Conservation (phyloP, 2,329 filamentous ascomycete genomes). For the Aspergillus aculeatinus region DNA sequence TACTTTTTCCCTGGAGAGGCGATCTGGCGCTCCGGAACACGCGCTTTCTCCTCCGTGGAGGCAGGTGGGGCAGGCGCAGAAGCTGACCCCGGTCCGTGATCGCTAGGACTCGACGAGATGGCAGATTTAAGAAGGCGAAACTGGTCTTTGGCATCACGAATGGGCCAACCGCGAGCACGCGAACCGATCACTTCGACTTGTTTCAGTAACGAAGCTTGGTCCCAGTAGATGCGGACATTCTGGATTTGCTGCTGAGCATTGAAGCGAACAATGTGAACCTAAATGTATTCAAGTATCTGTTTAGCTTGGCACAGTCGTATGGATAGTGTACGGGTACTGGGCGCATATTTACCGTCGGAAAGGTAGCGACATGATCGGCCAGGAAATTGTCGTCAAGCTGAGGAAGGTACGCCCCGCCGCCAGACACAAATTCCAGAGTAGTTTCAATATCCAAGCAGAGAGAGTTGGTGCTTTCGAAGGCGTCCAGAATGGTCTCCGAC, state of each 20-base stretch:
- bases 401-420: constrained; percentile 84
- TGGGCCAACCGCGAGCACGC: constrained; percentile 90
- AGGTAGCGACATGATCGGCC: constrained; percentile 72
- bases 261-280: constrained; percentile 89
- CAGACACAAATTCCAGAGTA: constrained; percentile 73
- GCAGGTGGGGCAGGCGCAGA: constrained; percentile 9
- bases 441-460: constrained; percentile 79
- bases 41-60: constrained; percentile 4
- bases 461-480: constrained; percentile 68
- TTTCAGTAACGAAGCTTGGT: constrained; percentile 89
- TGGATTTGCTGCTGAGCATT: constrained; percentile 73
- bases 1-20: constrained; percentile 42
- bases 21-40: constrained; percentile 11
- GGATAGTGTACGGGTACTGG: background rate
- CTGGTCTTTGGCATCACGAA: constrained; percentile 83
- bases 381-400: constrained; percentile 93
- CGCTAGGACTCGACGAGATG: constrained; percentile 25
- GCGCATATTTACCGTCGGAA: constrained; percentile 79
- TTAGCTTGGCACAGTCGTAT: constrained; percentile 12
- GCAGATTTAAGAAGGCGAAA: constrained; percentile 68
- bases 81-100: constrained; percentile 9
- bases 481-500: constrained; percentile 71
- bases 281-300: constrained; percentile 14
- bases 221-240: constrained; percentile 90
- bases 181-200: constrained; percentile 91